phyloP scores from a whole-genome alignment of 345 rosid species.

The Bruguiera parviflora region DNA sequence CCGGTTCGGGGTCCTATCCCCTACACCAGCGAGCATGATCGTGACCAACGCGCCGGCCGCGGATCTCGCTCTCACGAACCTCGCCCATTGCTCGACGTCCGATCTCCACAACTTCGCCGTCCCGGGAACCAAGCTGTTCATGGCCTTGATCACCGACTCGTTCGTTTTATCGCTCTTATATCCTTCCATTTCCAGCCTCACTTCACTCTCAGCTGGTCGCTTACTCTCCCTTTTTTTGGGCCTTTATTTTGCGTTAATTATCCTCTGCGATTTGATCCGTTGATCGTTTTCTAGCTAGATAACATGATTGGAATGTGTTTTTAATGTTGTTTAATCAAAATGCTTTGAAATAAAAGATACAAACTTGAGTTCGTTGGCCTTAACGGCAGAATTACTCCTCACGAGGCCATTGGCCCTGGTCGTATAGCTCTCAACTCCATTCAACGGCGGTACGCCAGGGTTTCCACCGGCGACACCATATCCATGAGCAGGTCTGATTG shows the following conservation, averaged over 20 bases:
- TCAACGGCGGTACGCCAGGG: slow-evolving; percentile 79
- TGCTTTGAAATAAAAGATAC: too few species aligned
- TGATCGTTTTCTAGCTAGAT: too few species aligned
- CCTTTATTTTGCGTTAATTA: neutral
- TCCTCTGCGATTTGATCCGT: too few species aligned
- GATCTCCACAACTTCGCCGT: slow-evolving; percentile 79
- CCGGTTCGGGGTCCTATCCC: slow-evolving; percentile 44
- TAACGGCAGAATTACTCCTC: slow-evolving; percentile 65
- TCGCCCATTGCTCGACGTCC: slow-evolving; percentile 79
- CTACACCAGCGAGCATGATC: slow-evolving; percentile 47
- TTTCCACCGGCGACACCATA: slow-evolving; percentile 70
- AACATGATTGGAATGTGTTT: neutral
- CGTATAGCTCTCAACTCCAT: slow-evolving; percentile 71
- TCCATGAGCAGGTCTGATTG: slow-evolving; percentile 56
- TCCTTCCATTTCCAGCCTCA: slow-evolving; percentile 43
- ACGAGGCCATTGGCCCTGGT: slow-evolving; percentile 54
- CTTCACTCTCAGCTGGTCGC: neutral
- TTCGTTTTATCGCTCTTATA: slow-evolving; percentile 70
- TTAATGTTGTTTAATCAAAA: neutral
- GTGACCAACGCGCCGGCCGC: slow-evolving; percentile 69
- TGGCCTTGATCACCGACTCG: slow-evolving; percentile 55
- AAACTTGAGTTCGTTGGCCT: slow-evolving; percentile 27
- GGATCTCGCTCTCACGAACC: slow-evolving; percentile 81
- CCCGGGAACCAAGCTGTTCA: slow-evolving; percentile 65
- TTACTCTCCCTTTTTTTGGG: neutral